phyloP scores from a whole-genome alignment of 2,329 filamentous ascomycete genomes.

The Furcasterigmium sp. region DNA sequence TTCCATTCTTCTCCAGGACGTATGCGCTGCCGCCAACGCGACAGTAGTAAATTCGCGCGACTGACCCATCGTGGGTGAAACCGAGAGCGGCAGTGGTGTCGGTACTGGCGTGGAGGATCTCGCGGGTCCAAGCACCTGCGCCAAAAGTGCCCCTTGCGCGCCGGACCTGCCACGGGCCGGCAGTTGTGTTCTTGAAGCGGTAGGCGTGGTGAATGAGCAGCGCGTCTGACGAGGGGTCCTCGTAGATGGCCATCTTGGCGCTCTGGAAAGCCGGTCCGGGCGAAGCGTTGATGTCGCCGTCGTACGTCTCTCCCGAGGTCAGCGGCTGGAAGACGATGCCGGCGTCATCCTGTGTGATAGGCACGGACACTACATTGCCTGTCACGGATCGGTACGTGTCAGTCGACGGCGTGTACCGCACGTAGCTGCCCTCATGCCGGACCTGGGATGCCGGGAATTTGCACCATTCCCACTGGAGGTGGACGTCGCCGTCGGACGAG shows the following conservation, averaged over 20 bases:
- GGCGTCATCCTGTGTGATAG: slow-evolving; percentile 9
- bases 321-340: slow-evolving; percentile 13
- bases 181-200: slow-evolving; percentile 13
- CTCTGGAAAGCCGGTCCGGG: slow-evolving; percentile 14
- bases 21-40: slow-evolving; percentile 10
- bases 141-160: slow-evolving; percentile 11
- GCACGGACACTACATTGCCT: slow-evolving; percentile 5
- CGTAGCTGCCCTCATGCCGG: slow-evolving; percentile 19
- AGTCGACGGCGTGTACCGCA: slow-evolving; percentile 16
- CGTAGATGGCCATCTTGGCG: slow-evolving; percentile 15
- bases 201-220: slow-evolving; percentile 12
- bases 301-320: slow-evolving; percentile 15
- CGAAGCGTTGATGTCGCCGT: slow-evolving; percentile 10
- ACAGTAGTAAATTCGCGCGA: slow-evolving; percentile 15
- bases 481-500: slow-evolving; percentile 18
- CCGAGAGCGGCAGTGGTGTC: slow-evolving; percentile 14
- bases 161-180: slow-evolving; percentile 12
- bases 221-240: slow-evolving; percentile 7
- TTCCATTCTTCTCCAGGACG: slow-evolving; percentile 13
- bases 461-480: slow-evolving; percentile 20
- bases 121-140: slow-evolving; percentile 11
- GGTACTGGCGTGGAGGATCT: slow-evolving; percentile 9
- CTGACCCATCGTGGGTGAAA: slow-evolving; percentile 12
- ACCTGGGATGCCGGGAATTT: slow-evolving; percentile 18
- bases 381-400: slow-evolving; percentile 11